Percentiles rank a stretch among this genome's conserved stretches.
phyloP scores from a whole-genome alignment of 202 grass and related monocot species.

The Saccharum hybrid region DNA sequence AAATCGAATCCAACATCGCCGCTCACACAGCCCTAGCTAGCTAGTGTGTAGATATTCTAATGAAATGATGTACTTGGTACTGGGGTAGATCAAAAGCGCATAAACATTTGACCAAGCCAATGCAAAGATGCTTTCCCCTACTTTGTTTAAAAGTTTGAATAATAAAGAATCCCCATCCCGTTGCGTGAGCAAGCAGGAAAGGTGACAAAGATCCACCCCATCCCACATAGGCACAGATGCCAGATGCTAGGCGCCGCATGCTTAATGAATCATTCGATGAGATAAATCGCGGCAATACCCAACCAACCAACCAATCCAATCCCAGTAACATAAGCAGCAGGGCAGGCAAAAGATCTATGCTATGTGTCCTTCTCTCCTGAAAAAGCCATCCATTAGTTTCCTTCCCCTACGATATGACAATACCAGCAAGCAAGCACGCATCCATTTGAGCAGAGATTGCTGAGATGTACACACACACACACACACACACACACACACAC shows the following conservation, averaged over 20 bases:
- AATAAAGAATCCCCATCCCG: constrained; percentile 5
- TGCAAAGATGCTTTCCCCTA: constrained; percentile 19
- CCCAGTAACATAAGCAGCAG: constrained; percentile 24
- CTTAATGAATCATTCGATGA: neutral
- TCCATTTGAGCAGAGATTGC: constrained; percentile 19
- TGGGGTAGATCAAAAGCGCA: constrained; percentile 36
- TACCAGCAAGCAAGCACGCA: constrained; percentile 9
- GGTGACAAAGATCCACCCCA: constrained; percentile 48
- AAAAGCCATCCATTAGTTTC: neutral
- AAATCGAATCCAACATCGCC: neutral
- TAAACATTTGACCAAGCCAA: constrained; percentile 47
- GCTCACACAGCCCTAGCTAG: neutral
- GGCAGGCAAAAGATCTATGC: constrained; percentile 16
- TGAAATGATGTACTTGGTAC: neutral
- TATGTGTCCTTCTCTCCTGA: neutral
- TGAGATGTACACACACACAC: too few relatives aligned
- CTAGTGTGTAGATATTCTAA: neutral
- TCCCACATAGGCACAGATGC: neutral
- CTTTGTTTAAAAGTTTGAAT: constrained; percentile 41
- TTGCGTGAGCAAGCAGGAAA: neutral
- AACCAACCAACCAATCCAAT: neutral
- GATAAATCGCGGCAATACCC: constrained; percentile 17
- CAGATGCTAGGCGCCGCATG: neutral
- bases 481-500: too few relatives aligned
- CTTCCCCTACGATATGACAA: neutral